phyloP scores from a whole-genome alignment of 805 yeast genomes.

The Kuraishia borneana region DNA sequence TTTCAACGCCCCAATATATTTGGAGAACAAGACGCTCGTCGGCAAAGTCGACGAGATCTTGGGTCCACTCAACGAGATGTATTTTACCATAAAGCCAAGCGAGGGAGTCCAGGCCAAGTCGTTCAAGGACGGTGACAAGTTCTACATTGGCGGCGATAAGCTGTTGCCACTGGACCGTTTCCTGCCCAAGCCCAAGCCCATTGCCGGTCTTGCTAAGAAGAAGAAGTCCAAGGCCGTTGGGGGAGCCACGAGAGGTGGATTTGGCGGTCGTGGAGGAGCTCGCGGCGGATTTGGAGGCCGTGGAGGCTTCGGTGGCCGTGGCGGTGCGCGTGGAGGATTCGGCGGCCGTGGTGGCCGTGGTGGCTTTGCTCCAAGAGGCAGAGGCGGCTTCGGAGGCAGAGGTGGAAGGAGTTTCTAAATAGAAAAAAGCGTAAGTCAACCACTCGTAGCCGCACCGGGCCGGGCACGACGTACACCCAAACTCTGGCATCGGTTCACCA shows the following conservation, averaged over 20 bases:
- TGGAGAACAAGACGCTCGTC: constrained; percentile 90
- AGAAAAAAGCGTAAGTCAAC: too few relatives aligned
- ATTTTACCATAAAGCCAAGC: constrained; percentile 88
- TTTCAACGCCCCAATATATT: constrained; percentile 95
- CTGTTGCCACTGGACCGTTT: constrained; percentile 92
- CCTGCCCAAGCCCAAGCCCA: constrained; percentile 91
- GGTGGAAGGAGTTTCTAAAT: constrained; percentile 2
- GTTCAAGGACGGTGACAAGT: constrained; percentile 92
- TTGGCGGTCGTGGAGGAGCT: constrained; percentile 29
- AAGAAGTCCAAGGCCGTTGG: constrained; percentile 65
- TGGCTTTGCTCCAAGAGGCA: constrained; percentile 28
- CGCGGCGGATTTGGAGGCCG: constrained; percentile 36
- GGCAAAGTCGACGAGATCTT: constrained; percentile 98
- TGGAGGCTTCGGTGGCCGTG: constrained; percentile 30
- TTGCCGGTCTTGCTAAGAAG: background rate
- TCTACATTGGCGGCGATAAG: constrained; percentile 91
- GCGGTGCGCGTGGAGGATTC: constrained; percentile 47
- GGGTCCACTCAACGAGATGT: constrained; percentile 97
- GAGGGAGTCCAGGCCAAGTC: constrained; percentile 95
- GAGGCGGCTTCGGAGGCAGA: constrained; percentile 16
- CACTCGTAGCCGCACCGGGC: too few relatives aligned
- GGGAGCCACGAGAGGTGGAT: constrained; percentile 38
- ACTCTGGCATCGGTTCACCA: too few relatives aligned
- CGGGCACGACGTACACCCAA: too few relatives aligned
- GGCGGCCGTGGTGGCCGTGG: constrained; percentile 35